These are phyloP conservation scores for Ophiocordyceps unilateralis DNA, from an alignment of 2,329 filamentous ascomycete genomes.

Conservation along the genomic window DNA sequence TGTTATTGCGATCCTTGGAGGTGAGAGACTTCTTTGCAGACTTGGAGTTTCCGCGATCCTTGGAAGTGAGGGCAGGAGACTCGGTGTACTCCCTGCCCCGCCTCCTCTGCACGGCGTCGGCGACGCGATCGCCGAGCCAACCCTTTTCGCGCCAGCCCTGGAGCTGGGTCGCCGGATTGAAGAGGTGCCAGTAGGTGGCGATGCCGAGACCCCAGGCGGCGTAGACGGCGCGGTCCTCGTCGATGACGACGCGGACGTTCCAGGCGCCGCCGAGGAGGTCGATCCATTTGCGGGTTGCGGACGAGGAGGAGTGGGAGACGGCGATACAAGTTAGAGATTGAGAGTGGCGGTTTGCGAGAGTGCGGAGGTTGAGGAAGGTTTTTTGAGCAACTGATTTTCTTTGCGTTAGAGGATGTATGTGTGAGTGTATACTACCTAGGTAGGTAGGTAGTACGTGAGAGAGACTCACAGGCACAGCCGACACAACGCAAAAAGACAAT, in stretches of 20 bases:
- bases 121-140: slow-evolving; percentile 34
- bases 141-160: slow-evolving; percentile 36
- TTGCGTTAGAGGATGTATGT: too few species aligned
- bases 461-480: slow-evolving; percentile 34
- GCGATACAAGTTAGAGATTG: slow-evolving; percentile 35
- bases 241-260: slow-evolving; percentile 34
- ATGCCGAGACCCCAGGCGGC: slow-evolving; percentile 41
- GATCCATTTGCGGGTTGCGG: slow-evolving; percentile 39
- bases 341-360: slow-evolving; percentile 33
- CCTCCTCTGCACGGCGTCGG: slow-evolving; percentile 23
- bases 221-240: slow-evolving; percentile 38
- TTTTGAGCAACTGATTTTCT: slow-evolving; percentile 38
- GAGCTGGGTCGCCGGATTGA: slow-evolving; percentile 34
- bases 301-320: slow-evolving; percentile 38
- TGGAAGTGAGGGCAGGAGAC: background rate
- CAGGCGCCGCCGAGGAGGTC: slow-evolving; percentile 39
- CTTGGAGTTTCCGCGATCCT: background rate
- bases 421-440: background rate
- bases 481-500: slow-evolving; percentile 37
- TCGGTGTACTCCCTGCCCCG: slow-evolving; percentile 11
- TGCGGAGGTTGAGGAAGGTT: slow-evolving; percentile 36
- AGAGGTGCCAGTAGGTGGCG: slow-evolving; percentile 30
- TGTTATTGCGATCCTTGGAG: background rate
- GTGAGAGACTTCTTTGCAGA: background rate
- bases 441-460: background rate